phyloP scores from a whole-genome alignment of 345 rosid species.

The Rhizophora mangle region DNA sequence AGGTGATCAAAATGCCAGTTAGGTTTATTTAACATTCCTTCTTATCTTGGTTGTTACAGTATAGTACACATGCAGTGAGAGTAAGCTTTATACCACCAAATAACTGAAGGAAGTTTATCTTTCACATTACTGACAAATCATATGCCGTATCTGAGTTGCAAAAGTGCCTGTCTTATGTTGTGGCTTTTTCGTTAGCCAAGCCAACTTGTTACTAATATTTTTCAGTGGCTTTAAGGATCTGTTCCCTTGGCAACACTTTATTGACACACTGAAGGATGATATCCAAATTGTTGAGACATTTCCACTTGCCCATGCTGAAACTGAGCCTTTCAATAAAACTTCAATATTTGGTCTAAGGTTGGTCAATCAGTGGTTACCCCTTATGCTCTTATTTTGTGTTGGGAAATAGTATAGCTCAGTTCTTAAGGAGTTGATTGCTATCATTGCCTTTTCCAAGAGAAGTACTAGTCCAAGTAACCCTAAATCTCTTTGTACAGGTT shows the following conservation, averaged over 20 bases:
- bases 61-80: not conserved
- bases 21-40: not conserved
- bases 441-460: conserved; percentile 5
- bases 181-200: conserved; percentile 12
- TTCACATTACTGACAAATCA: not conserved
- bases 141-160: not conserved
- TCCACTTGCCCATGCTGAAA: conserved; percentile 57
- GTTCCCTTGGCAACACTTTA: conserved; percentile 90
- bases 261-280: conserved; percentile 69
- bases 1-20: not conserved
- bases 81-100: not conserved
- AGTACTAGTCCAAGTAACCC: conserved; percentile 1
- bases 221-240: conserved; percentile 90
- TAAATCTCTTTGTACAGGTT: conserved; percentile 51
- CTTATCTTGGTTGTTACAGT: not conserved
- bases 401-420: not conserved
- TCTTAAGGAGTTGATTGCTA: not conserved
- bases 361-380: not conserved
- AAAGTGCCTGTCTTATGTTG: not conserved
- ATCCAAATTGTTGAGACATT: conserved; percentile 76
- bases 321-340: conserved; percentile 69
- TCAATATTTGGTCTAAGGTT: conserved; percentile 96
- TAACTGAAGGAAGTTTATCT: not conserved
- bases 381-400: not conserved
- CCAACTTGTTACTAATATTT: conserved; percentile 9